Base-by-base conservation (phyloP, 208 protist genomes). In the Acanthamoeba sp. region DNA sequence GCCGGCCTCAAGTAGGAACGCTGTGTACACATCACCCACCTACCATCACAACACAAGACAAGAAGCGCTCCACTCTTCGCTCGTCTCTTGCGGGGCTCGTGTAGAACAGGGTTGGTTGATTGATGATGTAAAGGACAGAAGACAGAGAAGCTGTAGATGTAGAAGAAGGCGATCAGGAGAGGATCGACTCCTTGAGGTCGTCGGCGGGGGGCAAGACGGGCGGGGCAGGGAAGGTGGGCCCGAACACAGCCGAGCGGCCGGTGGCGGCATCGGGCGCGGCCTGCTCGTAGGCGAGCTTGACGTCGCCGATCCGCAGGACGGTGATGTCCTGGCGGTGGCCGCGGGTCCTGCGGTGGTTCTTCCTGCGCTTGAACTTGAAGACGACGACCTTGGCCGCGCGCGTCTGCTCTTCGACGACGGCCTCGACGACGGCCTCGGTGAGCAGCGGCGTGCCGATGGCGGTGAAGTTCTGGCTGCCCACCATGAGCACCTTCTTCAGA, bases 341-440 rank as follows among this genome's bases (percentile, higher is more conserved):
- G 42, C 50, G 42, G 29, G 80, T 88, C 48, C 80, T 52, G 42
- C 50, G 80, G 50, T 52, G 42, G 48, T 62, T 88, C 48, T 88
- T 88, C 50, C 80, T 88, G 6, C 80, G 80, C 50, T 88, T 88
- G n/a, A 64, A 64, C 80, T 88, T 88, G 48, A 88, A 88, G 38
- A 88, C 50, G 27, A 88, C 48, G 29, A 88, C 80, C 80, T 88
- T 88, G n/a, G 42, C 48, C 32, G 80, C 50, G 20, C 50, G 42
- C 20, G 80, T 88, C 50, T 88, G 80, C 80, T 88, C 80, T 36
- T 88, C 80, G 14, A 88, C 80, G 7, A 40, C 22, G 80, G 80
- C 80, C 45, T 88, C 80, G 16, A 88, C 80, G 22, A 88, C 42
- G 80, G 80, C 80, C 48, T 62, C 48, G 27, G 80, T 88, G 42